Evolutionary conservation across 1,139 yeast genomes (phyloP), one percentile per base, ranked within the genome.

Genomic region (Diutina catenulata): DNA sequence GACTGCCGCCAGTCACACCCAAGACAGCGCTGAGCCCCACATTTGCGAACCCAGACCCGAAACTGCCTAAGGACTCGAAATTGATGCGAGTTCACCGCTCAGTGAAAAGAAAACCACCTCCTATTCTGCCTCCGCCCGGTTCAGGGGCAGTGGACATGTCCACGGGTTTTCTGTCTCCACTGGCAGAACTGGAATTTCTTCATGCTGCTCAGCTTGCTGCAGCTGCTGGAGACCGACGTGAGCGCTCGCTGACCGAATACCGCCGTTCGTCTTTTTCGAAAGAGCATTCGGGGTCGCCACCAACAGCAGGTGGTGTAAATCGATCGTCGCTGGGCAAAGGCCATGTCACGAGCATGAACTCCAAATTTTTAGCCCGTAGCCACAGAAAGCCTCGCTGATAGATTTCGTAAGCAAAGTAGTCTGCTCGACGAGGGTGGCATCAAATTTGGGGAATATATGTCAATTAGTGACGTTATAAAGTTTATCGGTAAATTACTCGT

Each of bases 361-460:
- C 71, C 9, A 67, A 66, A 45, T 54, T 67, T 33, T 51, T 67
- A 37, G 70, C 71, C 15, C 48, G 72, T 45, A 64, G 69, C 43
- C 57, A 55, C 28, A 53, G 70, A 45, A 62, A 59, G 42, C n/a
- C n/a, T n/a, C n/a, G n/a, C n/a, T n/a, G n/a, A n/a, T n/a, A n/a
- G n/a, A n/a, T n/a, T n/a, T n/a, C n/a, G n/a, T n/a, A n/a, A n/a
- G n/a, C n/a, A n/a, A n/a, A n/a, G n/a, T n/a, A n/a, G n/a, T n/a
- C n/a, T n/a, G n/a, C n/a, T n/a, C n/a, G n/a, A n/a, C n/a, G n/a
- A n/a, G n/a, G n/a, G n/a, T n/a, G n/a, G n/a, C n/a, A n/a, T n/a
- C n/a, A n/a, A n/a, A n/a, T n/a, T n/a, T n/a, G n/a, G n/a, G n/a
- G n/a, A n/a, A n/a, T n/a, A n/a, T n/a, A n/a, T n/a, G n/a, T n/a